Base-by-base conservation (phyloP, 1,284 basidiomycete genomes). In the Leccinum olivaceoglutinosum region DNA sequence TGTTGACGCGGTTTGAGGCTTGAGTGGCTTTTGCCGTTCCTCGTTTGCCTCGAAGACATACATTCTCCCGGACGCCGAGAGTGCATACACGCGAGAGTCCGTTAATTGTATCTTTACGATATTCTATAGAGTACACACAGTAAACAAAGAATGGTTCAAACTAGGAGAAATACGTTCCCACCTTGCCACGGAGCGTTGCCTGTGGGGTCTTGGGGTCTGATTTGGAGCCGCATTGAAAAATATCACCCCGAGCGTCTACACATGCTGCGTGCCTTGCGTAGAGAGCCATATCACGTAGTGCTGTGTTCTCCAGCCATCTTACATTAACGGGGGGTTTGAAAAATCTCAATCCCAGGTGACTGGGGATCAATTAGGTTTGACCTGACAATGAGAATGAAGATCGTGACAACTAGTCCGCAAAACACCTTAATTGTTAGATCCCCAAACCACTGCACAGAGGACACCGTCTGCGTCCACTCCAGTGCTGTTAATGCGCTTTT, bases 161-260 rank as follows among this genome's bases (percentile, higher is more conserved):
- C 61, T 21, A 18, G 36, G 25, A 29, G 6, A 49, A n/a, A 9
- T 5, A n/a, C 39, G 32, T 18, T 69, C 82, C 65, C 69, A 92
- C 92, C 81, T 93, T 92, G 65, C 88, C 90, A 56, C 80, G 81
- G 34, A 95, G 73, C 55, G 77, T 76, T 55, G 86, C 82, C 63
- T 76, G 69, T 29, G 70, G 67, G 39, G 62, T 61, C 46, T 70
- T 68, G 49, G 65, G 64, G 11, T 64, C 66, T n/a, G 68, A 53
- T 58, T 61, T 55, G 1, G 74, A 73, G 32, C 78, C 80, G 65
- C 93, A 96, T 71, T 94, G 92, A 75, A 94, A 93, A 2, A 94
- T 85, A 70, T 98, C 92, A 29, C 96, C 96, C 53, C 84, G 81
- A 3, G 87, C 88, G 73, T 96, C 93, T n/a, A 94, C 85, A 65